Percentiles rank a stretch among this genome's conserved stretches.
phyloP scores from a whole-genome alignment of 108 stramenopile species.

The Cyclotella baltica region DNA sequence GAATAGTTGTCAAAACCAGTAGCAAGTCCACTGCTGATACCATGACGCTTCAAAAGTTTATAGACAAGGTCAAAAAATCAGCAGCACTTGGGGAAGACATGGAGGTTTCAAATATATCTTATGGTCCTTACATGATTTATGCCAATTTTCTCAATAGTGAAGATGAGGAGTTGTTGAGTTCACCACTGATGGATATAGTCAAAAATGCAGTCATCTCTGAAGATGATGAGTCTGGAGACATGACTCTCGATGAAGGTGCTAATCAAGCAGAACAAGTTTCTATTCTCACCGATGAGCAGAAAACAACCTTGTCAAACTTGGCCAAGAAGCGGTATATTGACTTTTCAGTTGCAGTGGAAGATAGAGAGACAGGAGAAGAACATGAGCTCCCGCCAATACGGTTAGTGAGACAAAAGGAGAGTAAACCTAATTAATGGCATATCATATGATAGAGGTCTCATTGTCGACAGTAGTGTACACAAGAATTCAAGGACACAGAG shows the following conservation, averaged over 20 bases:
- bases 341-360: conserved; percentile 76
- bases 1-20: conserved; percentile 72
- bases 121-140: conserved; percentile 84
- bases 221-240: conserved; percentile 65
- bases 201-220: conserved; percentile 65
- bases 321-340: conserved; percentile 57
- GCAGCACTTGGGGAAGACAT: conserved; percentile 54
- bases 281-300: conserved; percentile 40
- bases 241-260: conserved; percentile 27
- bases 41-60: conserved; percentile 60
- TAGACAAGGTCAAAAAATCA: conserved; percentile 64
- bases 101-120: conserved; percentile 70
- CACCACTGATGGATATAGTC: conserved; percentile 62
- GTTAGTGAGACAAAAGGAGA: conserved; percentile 20
- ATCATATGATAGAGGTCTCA: too few species aligned
- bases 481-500: too few species aligned
- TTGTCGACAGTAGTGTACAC: too few species aligned
- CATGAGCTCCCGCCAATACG: conserved; percentile 72
- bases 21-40: conserved; percentile 60
- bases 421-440: not conserved
- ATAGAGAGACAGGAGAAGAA: conserved; percentile 77
- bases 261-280: conserved; percentile 10
- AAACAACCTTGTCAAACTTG: conserved; percentile 31
- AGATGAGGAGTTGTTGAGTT: conserved; percentile 71
- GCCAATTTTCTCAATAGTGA: conserved; percentile 85